Evolutionary conservation across 139 green algal genomes (phyloP), one percentile per base, ranked within the genome.

Genomic region (Auxenochlorella protothecoides): DNA sequence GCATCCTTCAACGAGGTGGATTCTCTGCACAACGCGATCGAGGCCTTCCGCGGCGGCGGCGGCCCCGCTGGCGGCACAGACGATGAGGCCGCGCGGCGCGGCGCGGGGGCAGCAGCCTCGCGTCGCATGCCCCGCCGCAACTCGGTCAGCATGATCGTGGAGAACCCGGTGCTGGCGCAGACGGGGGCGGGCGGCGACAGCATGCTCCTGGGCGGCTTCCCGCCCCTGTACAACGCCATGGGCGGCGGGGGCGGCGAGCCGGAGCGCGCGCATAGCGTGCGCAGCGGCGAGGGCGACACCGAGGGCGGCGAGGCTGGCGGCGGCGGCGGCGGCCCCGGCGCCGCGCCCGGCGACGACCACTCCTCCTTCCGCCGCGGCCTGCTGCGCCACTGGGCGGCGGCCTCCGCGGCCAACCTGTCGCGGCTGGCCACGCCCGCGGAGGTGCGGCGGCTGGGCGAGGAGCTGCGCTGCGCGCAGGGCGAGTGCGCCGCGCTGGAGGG

Each of bases 1-100:
- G 76, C 81, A 2, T 66, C 83, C 57, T 53, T 68, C 53, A 64
- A 56, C 53, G 72, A 77, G 66, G 72, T 77, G 66, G 77, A 84
- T 69, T 70, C 62, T 51, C 74, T 85, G 53, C 86, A 92, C 80
- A 90, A 91, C 69, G 87, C 87, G 10, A 75, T 92, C 59, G 85
- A 92, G 10, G 85, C 85, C 13, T 90, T 91, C 72, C 71, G 15
- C 52, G 6, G 44, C 12, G 53, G 7, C 55, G 54, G 60, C 57
- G 75, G 68, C 63, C 76, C 15, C 27, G 27, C 27, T 1, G 54
- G 68, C 13, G 57, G 70, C 13, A 55, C 68, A 44, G 69, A 66
- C 15, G 69, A 44, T 74, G 53, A 66, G 59, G 53, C 13, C 59
- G 27, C 16, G n/a, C 71, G 2, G 63, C 66, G 62, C 55, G 52